Conservation (phyloP, 345 rosid genomes). For the Salix caprea region DNA sequence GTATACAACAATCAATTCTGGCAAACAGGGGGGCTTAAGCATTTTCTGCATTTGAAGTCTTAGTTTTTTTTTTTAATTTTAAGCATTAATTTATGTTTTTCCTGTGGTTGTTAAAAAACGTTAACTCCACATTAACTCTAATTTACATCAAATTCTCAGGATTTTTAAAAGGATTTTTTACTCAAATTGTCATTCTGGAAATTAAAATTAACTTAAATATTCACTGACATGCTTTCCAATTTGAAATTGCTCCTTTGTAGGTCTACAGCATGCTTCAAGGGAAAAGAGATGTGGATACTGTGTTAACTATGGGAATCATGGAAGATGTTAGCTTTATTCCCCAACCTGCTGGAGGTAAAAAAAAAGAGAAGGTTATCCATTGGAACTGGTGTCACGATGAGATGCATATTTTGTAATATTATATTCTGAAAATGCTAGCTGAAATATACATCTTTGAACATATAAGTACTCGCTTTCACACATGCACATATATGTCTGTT, state of each 20-base stretch:
- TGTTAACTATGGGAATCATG: slow-evolving; percentile 92
- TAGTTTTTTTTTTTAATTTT: not conserved
- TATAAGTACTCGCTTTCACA: not conserved
- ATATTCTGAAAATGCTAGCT: not conserved
- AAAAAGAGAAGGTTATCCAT: not conserved
- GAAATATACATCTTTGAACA: not conserved
- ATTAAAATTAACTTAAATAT: not conserved
- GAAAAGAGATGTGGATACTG: slow-evolving; percentile 87
- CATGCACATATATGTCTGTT: not conserved
- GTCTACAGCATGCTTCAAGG: slow-evolving; percentile 96
- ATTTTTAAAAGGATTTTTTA: not conserved
- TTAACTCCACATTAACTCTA: not conserved
- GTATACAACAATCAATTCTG: not conserved
- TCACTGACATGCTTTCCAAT: not conserved
- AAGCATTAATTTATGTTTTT: not conserved
- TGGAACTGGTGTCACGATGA: not conserved
- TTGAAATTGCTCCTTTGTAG: slow-evolving; percentile 31
- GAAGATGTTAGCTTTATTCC: slow-evolving; percentile 93
- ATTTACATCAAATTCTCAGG: not conserved
- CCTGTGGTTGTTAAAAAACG: not conserved
- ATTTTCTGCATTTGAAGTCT: not conserved
- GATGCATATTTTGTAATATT: not conserved
- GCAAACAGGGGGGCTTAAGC: not conserved
- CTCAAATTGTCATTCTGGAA: not conserved
- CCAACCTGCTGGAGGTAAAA: slow-evolving; percentile 93